Base-by-base conservation (phyloP, 768 basidiomycete species). In the Arthromyces matolae region DNA sequence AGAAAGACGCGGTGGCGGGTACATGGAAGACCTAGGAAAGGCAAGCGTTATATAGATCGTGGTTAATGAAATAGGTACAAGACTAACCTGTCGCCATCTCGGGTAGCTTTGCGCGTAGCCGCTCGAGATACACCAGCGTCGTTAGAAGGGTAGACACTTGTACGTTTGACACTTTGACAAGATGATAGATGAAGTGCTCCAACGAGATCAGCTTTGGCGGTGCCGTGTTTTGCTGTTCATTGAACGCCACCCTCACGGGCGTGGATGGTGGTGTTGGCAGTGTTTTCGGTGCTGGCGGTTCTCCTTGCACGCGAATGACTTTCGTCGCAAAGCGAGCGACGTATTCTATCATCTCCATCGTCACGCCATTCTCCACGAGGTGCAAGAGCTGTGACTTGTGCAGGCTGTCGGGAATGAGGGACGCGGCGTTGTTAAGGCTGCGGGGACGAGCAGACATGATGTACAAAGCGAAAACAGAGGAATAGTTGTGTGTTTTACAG, bases 1-100 rank as follows among this genome's bases (percentile, higher is more conserved):
- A 99, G 79, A 70, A 99, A 97, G 43, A 99, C 86, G 39, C 95
- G 85, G 62, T 98, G 95, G 28, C 92, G 81, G 18, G 95, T 95
- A 66, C 93, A 96, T 19, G 87, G 80, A 74, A 93, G 84, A 39
- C 73, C 75, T 93, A 77, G 75, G 50, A 16, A 25, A 42, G 12
- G n/a, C 8, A 32, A 20, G 7, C 27, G 44, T 3, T 42, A 52
- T 49, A 16, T 47, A 49, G 18, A 45, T 14, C 38, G 12, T 27
- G n/a, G n/a, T n/a, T 13, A 31, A 9, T 31, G 39, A 20, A 19
- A 27, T 47, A 48, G 32, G 49, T 40, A 45, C 49, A 35, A 31
- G 39, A 71, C 77, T 58, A 49, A 90, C 93, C 93, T 76, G 88
- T 91, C 18, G 91, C 87, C 68, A 89, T 80, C 23, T 78, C 70